These are phyloP conservation scores for Dendrobium chrysotoxum DNA, from an alignment of 106 monocot species.

Conservation along the genomic window DNA sequence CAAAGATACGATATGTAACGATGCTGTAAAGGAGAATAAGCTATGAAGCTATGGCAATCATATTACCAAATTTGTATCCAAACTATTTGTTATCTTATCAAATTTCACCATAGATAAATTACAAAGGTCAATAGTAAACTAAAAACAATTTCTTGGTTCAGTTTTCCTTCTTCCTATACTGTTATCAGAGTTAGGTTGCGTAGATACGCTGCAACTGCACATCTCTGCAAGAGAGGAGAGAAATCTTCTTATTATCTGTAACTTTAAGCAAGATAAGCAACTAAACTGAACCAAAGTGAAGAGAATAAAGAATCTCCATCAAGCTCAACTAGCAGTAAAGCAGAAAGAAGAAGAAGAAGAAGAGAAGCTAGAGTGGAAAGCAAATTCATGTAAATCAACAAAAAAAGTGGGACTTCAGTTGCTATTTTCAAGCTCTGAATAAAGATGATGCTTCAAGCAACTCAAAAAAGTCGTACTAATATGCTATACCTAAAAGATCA, in stretches of 20 bases:
- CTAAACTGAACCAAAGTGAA: neutral
- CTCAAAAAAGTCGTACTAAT: too few relatives aligned
- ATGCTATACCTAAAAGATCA: too few relatives aligned
- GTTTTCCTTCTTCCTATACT: neutral
- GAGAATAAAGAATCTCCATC: neutral
- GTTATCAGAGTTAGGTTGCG: neutral
- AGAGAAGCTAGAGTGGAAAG: too few relatives aligned
- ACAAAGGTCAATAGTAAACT: conserved; percentile 5
- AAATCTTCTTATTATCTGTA: neutral
- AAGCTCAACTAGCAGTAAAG: neutral
- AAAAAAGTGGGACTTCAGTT: neutral
- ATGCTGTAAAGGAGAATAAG: neutral
- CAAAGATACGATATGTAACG: neutral
- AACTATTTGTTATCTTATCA: neutral
- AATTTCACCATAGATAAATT: neutral
- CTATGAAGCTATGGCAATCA: neutral
- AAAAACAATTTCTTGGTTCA: conserved; percentile 1
- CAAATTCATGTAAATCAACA: neutral
- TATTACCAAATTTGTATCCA: conserved; percentile 1
- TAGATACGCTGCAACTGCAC: conserved; percentile 5
- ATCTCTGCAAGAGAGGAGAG: neutral
- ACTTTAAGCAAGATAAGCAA: neutral
- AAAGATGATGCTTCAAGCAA: too few relatives aligned
- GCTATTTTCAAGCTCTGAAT: too few relatives aligned
- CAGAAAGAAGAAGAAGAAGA: too few relatives aligned